Evolutionary conservation across 768 basidiomycete species (phyloP).

Genomic region (Boletus edulis): DNA sequence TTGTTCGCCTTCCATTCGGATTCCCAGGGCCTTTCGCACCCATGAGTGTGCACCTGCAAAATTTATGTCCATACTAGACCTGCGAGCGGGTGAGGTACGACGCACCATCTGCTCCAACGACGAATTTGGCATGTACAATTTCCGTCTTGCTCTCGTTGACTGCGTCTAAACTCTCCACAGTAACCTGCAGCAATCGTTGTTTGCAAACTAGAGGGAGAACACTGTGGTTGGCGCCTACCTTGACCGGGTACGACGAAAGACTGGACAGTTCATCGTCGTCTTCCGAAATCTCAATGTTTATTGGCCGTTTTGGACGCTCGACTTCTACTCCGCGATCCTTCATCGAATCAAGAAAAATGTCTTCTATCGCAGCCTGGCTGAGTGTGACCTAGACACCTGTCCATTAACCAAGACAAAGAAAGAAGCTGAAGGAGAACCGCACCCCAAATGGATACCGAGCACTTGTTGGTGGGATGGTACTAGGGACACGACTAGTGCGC

Average conservation of each 20-base stretch:
- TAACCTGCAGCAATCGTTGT: too few relatives aligned
- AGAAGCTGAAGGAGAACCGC: not conserved
- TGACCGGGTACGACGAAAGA: not conserved
- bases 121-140: not conserved
- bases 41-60: not conserved
- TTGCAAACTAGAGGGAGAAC: too few relatives aligned
- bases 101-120: not conserved
- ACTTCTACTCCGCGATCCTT: not conserved
- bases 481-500: not conserved
- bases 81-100: not conserved
- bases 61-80: not conserved
- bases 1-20: not conserved
- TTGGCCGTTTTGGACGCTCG: not conserved
- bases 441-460: not conserved
- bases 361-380: not conserved
- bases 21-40: not conserved
- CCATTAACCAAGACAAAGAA: not conserved
- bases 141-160: not conserved
- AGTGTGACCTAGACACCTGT: not conserved
- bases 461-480: not conserved
- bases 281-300: not conserved
- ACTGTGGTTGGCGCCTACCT: too few relatives aligned
- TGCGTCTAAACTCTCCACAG: not conserved
- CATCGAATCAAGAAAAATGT: not conserved
- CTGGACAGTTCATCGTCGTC: not conserved